phyloP scores from a whole-genome alignment of 1,284 basidiomycete species.

The Inonotus hispidus region DNA sequence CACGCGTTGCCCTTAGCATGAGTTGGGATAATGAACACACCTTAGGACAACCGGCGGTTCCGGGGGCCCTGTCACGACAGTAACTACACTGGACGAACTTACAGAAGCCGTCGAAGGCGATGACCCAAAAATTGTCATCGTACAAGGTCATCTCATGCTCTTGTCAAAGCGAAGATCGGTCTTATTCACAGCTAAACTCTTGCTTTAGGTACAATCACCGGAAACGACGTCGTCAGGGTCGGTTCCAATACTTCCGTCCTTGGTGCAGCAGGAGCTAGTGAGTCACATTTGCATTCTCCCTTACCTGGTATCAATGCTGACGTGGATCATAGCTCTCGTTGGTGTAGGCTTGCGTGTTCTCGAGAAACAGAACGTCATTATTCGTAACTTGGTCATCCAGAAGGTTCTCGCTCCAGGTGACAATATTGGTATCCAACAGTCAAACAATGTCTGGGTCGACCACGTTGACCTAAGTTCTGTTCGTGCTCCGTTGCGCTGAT shows the following conservation, averaged over 20 bases:
- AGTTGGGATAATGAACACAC: not conserved
- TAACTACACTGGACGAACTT: conserved; percentile 37
- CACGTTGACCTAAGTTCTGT: conserved; percentile 34
- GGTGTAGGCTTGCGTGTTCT: conserved; percentile 40
- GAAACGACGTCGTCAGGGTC: conserved; percentile 35
- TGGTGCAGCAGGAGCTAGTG: conserved; percentile 28
- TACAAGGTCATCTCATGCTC: conserved; percentile 29
- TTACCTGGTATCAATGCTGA: conserved; percentile 9
- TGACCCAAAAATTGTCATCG: conserved; percentile 41
- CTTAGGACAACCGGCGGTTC: conserved; percentile 39
- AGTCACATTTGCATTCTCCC: conserved; percentile 5
- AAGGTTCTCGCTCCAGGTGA: conserved; percentile 45
- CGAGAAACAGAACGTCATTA: conserved; percentile 40
- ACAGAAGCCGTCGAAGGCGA: conserved; percentile 38
- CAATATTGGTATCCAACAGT: conserved; percentile 38
- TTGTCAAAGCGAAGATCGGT: not conserved
- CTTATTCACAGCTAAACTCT: not conserved
- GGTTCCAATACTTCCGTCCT: conserved; percentile 42
- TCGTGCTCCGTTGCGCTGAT: not conserved
- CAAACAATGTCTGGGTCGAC: conserved; percentile 44
- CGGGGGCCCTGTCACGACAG: conserved; percentile 39
- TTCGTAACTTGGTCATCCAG: conserved; percentile 44
- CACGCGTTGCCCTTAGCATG: not conserved
- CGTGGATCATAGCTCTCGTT: conserved; percentile 28
- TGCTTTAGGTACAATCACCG: conserved; percentile 35